Percentiles rank a stretch among this genome's conserved stretches.
phyloP scores from a whole-genome alignment of 805 yeast species.

The Yueomyces sinensis region DNA sequence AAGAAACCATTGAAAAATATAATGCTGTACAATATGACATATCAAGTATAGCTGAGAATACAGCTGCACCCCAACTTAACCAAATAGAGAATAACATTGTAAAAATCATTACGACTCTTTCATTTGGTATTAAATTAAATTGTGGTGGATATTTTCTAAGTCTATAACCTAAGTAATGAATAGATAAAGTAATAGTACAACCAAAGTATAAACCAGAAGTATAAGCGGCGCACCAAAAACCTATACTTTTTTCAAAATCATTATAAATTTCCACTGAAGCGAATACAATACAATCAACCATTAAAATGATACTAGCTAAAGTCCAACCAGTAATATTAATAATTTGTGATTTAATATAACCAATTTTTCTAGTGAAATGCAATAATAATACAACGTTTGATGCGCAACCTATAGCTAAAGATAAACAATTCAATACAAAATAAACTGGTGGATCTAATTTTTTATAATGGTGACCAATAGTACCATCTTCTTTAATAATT shows the following conservation, averaged over 20 bases:
- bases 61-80: conserved; percentile 59
- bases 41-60: conserved; percentile 34
- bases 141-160: conserved; percentile 51
- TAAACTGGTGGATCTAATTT: conserved; percentile 29
- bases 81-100: conserved; percentile 53
- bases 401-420: conserved; percentile 48
- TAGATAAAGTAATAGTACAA: conserved; percentile 37
- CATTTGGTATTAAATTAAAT: conserved; percentile 53
- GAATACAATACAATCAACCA: conserved; percentile 27
- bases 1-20: conserved; percentile 60
- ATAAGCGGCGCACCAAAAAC: conserved; percentile 67
- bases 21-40: conserved; percentile 52
- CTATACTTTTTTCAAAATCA: conserved; percentile 32
- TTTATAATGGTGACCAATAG: conserved; percentile 5
- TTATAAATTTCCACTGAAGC: conserved; percentile 10
- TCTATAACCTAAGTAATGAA: conserved; percentile 52
- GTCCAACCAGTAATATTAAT: conserved; percentile 56
- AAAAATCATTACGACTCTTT: conserved; percentile 62
- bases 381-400: conserved; percentile 60
- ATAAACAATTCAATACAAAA: conserved; percentile 44
- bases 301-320: conserved; percentile 39
- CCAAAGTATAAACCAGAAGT: conserved; percentile 49
- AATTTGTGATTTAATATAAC: conserved; percentile 47
- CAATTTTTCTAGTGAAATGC: conserved; percentile 49
- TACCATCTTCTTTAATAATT: conserved; percentile 4